Evolutionary conservation across 805 yeast genomes (phyloP), one percentile per base, ranked within the genome.

Genomic region (Yamadazyma laniorum): DNA sequence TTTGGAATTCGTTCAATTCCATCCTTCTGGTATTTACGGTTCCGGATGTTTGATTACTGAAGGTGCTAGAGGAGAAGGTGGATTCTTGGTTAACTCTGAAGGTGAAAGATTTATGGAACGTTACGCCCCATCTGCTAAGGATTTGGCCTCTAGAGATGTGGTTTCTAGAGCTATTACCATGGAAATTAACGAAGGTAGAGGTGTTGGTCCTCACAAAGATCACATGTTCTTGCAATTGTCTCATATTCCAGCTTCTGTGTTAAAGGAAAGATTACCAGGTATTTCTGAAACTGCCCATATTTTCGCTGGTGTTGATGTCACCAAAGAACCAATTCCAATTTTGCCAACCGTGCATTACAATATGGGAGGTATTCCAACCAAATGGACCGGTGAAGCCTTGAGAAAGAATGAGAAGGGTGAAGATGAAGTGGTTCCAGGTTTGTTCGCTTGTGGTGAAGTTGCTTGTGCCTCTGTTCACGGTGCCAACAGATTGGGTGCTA

Each of bases 11-110:
- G 90, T 91, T 47, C 99, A 91, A 73, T 91, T 91, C 88, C 99
- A 91, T 70, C 99, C 99, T 40, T 89, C 98, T 18, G 99, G 99
- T 79, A 93, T 91, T 68, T 91, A 91, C 67, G 99, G 99, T 44
- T 88, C 98, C 28, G 99, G 99, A 50, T 93, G 98, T 76, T 74
- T 91, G 74, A 93, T 93, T 65, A 93, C 99, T 40, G 99, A 93
- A 72, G 99, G 99, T 74, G 95, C 97, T 52, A 85, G 99, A 77
- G 99, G 99, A 79, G 99, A 93, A 76, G 99, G 99, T 80, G 99
- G 99, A 49, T 93, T 79, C 79, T 75, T 91, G 65, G 77, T 91
- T 49, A 91, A 91, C 79, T 79, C 89, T 52, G 95, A 93, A 72
- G 99, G 99, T 77, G 99, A 91, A 75, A 83, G 99, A 69, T 91